Evolutionary conservation across 176 grass and related monocot genomes (phyloP), one percentile per base, ranked within the genome.

Genomic region (Urochloa ruziziensis): DNA sequence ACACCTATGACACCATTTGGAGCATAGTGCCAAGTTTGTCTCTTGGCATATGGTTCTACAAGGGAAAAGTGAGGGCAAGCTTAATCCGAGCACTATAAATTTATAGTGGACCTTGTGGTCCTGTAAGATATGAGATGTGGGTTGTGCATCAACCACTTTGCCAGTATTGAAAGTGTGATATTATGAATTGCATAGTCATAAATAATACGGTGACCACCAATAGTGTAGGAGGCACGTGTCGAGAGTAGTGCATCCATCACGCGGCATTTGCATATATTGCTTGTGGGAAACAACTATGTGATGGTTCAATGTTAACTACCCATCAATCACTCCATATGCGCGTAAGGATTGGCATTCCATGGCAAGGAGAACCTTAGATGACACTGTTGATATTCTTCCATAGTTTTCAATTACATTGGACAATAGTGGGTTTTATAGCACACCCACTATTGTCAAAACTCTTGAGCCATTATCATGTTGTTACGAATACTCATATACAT

Each of bases 231-330:
- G 39, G 77, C 73, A 86, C 15, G 6, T 74, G 74, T 86, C 2
- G 5, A 70, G 0, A 30, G 35, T 19, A 70, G 27, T 71, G 83
- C 63, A 63, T 27, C 25, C 43, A 79, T 67, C 30, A 74, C 5
- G 4, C 0, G 25, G 14, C 34, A 66, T 83, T 78, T 81, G 73
- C 16, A 77, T 37, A 51, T 23, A 10, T 29, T 18, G 56, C 3
- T 90, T 67, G 79, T 90, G 84, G 58, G 49, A 90, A 79, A 82
- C 84, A 90, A 79, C 74, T 90, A 79, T 86, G 40, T 79, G 84
- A 90, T 90, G 15, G 67, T 62, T 86, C 80, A 90, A 35, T 79
- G 59, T 86, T 78, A 86, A 83, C 88, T 90, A 90, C 84, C 84
- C 67, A 74, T 74, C 88, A 86, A 90, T 86, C 84, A 86, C 67